Evolutionary conservation across 2,329 filamentous ascomycete genomes (phyloP).

Genomic region (Lecanoromycetidae sp.): DNA sequence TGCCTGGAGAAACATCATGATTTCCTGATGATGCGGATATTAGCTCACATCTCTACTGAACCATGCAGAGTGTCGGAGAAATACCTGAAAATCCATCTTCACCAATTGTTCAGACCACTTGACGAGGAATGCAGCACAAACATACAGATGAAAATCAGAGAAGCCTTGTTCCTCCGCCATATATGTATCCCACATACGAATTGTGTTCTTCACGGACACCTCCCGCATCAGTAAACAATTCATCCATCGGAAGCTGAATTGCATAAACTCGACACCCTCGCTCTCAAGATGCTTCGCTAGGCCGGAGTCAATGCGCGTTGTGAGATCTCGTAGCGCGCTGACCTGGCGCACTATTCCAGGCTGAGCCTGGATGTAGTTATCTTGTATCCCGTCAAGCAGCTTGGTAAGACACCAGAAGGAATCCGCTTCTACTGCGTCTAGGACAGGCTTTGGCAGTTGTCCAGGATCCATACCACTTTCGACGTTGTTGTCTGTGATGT

Average conservation of each 20-base stretch:
- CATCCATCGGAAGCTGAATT: slow-evolving; percentile 99
- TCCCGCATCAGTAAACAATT: slow-evolving; percentile 97
- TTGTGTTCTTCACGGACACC: slow-evolving; percentile 89
- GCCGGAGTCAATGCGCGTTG: slow-evolving; percentile 71
- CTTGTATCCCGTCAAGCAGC: slow-evolving; percentile 94
- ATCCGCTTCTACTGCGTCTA: slow-evolving; percentile 95
- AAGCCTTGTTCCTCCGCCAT: slow-evolving; percentile 97
- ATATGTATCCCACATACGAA: slow-evolving; percentile 99
- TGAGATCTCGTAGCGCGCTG: slow-evolving; percentile 74
- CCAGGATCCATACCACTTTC: slow-evolving; percentile 94
- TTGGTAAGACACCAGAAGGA: slow-evolving; percentile 98
- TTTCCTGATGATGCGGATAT: slow-evolving; percentile 45
- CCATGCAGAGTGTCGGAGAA: slow-evolving; percentile 1
- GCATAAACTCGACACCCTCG: slow-evolving; percentile 94
- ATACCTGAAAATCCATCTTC: slow-evolving; percentile 82
- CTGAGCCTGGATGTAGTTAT: slow-evolving; percentile 97
- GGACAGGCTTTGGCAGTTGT: slow-evolving; percentile 74
- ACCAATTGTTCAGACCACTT: slow-evolving; percentile 95
- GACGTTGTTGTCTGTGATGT: slow-evolving; percentile 87
- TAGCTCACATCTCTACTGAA: not conserved
- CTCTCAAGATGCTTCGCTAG: slow-evolving; percentile 80
- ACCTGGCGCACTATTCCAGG: slow-evolving; percentile 95
- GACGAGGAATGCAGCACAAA: slow-evolving; percentile 92
- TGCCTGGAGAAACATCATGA: slow-evolving; percentile 98
- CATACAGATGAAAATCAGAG: slow-evolving; percentile 95